phyloP scores from a whole-genome alignment of 2,329 filamentous ascomycete genomes.

The Calonectria pseudoreteaudii region DNA sequence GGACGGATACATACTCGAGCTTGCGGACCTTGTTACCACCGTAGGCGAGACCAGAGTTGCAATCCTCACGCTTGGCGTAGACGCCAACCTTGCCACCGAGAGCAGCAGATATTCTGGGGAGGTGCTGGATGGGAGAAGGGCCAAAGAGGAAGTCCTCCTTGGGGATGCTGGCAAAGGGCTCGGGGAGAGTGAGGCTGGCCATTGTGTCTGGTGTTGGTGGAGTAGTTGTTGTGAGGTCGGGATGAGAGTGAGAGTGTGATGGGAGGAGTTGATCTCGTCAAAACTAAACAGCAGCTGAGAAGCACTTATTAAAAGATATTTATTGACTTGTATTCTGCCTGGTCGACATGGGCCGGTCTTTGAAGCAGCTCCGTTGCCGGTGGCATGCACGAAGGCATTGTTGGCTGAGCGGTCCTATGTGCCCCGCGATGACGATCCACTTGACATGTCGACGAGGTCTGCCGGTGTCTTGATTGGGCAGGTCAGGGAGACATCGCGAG shows the following conservation, averaged over 20 bases:
- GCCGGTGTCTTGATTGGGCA: conserved; percentile 19
- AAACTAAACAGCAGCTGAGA: neutral
- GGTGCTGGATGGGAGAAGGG: conserved; percentile 75
- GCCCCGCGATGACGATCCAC: conserved; percentile 23
- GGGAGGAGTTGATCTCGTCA: neutral
- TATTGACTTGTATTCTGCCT: neutral
- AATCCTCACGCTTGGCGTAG: conserved; percentile 80
- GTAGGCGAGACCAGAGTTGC: conserved; percentile 74
- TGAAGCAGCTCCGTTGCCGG: conserved; percentile 23
- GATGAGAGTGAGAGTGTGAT: neutral
- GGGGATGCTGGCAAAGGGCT: conserved; percentile 73
- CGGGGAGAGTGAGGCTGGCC: conserved; percentile 61
- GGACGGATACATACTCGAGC: conserved; percentile 64
- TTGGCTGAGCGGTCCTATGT: neutral
- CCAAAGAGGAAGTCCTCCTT: conserved; percentile 72
- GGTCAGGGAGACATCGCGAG: neutral
- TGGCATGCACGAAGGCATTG: conserved; percentile 6
- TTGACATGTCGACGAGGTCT: conserved; percentile 1
- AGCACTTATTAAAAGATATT: neutral
- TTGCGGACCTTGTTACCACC: conserved; percentile 79
- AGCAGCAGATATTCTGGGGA: conserved; percentile 73
- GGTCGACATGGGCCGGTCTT: neutral
- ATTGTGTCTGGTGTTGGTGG: conserved; percentile 32
- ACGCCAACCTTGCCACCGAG: conserved; percentile 71
- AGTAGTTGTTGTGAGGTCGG: neutral